A percentile compares a stretch with the other conserved stretches of the same genome.
These are phyloP conservation scores for Didymosphaeria variabile DNA, from an alignment of 2,329 filamentous ascomycete genomes.

Conservation along the genomic window DNA sequence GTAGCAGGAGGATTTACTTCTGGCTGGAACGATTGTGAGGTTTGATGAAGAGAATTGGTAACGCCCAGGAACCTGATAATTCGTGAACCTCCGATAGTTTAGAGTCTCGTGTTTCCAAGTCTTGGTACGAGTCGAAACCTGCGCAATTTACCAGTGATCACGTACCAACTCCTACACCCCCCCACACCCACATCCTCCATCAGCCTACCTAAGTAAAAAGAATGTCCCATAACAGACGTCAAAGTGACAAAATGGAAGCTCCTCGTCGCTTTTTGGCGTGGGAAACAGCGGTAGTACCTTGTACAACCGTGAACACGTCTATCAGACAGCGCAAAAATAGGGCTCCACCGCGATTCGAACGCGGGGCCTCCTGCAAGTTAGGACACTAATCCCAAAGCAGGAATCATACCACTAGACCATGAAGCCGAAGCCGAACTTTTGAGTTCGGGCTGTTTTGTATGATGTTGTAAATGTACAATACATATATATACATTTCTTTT, in stretches of 20 bases:
- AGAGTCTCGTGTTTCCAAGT: background rate
- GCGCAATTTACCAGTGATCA: background rate
- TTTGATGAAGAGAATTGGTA: background rate
- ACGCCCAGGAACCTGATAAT: background rate
- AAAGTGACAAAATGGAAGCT: background rate
- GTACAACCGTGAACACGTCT: background rate
- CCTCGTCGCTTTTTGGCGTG: background rate
- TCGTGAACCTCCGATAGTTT: background rate
- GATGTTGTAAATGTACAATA: background rate
- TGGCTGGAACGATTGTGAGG: background rate
- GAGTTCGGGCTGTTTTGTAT: background rate
- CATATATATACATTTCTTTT: background rate
- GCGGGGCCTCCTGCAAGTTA: conserved; percentile 27
- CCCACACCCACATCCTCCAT: background rate
- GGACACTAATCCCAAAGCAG: conserved; percentile 20
- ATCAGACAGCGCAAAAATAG: background rate
- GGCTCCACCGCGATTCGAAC: conserved; percentile 25
- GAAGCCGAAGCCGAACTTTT: conserved; percentile 10
- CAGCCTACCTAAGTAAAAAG: background rate
- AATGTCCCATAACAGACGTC: background rate
- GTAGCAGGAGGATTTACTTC: background rate
- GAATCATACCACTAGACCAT: conserved; percentile 27
- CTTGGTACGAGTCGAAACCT: background rate
- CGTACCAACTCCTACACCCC: background rate
- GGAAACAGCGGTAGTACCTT: background rate